A percentile compares a stretch with the other conserved stretches of the same genome.
Evolutionary conservation across 2,329 filamentous ascomycete species (phyloP).

Genomic region (Ophiocordyceps polyrhachis-furcata): DNA sequence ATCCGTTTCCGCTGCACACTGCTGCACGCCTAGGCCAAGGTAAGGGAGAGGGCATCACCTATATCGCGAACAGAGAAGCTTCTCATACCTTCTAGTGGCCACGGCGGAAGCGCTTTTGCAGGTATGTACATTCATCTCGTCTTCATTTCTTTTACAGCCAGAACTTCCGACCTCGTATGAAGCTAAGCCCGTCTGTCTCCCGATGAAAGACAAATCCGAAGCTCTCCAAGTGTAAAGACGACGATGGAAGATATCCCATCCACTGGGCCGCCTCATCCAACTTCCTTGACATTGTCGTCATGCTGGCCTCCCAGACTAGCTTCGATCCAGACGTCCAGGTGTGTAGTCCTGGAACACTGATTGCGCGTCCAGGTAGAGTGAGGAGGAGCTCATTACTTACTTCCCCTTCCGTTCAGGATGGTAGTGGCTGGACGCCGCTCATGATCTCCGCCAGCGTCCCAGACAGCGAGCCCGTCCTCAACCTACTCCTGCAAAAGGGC

Average conservation of each 20-base stretch:
- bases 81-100: conserved; percentile 1
- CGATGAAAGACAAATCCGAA: conserved; percentile 52
- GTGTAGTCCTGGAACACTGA: conserved; percentile 1
- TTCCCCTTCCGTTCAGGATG: conserved; percentile 32
- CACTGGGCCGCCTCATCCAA: conserved; percentile 91
- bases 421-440: conserved; percentile 62
- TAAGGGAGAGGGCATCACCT: conserved; percentile 21
- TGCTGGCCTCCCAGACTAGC: conserved; percentile 48
- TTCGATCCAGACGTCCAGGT: conserved; percentile 78
- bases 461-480: conserved; percentile 50
- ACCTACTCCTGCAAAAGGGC: conserved; percentile 46
- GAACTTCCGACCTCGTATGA: background rate
- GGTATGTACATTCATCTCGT: conserved; percentile 1
- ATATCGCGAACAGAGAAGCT: background rate
- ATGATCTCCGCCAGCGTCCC: conserved; percentile 67
- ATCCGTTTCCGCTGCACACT: conserved; percentile 70
- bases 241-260: conserved; percentile 74
- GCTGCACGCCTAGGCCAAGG: conserved; percentile 72
- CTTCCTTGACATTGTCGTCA: conserved; percentile 50
- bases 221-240: conserved; percentile 52
- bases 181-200: background rate
- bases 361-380: background rate
- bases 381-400: background rate
- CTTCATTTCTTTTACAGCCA: background rate
- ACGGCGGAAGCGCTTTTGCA: conserved; percentile 5